Evolutionary conservation across 208 protist species (phyloP).

Genomic region (Trypanosomatidae sp.): DNA sequence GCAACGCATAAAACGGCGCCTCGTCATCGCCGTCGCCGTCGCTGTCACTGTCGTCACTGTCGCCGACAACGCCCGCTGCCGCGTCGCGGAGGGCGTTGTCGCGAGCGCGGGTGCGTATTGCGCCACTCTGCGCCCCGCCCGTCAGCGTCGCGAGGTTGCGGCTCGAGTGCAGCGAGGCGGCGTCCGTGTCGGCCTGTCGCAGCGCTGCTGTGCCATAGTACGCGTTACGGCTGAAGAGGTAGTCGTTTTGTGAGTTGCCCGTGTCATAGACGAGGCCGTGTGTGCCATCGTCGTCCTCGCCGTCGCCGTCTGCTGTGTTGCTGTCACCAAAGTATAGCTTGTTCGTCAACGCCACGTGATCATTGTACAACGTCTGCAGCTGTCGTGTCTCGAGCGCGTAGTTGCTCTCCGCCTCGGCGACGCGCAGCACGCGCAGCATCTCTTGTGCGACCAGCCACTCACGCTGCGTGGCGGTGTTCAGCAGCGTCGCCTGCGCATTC

Average conservation of each 20-base stretch:
- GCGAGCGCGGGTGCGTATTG: background rate
- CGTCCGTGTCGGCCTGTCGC: too few species aligned
- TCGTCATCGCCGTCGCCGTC: background rate
- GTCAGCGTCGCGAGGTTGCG: too few species aligned
- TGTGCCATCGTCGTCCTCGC: background rate
- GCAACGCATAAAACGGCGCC: too few species aligned
- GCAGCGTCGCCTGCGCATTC: background rate
- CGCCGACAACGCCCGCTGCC: background rate
- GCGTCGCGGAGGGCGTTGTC: background rate
- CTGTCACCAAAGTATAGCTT: conserved; percentile 1
- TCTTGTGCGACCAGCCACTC: conserved; percentile 5
- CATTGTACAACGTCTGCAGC: background rate
- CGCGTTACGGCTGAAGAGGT: background rate
- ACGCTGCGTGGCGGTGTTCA: conserved; percentile 3
- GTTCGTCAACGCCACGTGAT: background rate
- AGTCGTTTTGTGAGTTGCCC: background rate
- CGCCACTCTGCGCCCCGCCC: background rate
- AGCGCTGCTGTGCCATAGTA: background rate
- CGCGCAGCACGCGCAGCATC: conserved; percentile 1
- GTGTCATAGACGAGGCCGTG: too few species aligned
- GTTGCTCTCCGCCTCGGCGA: background rate
- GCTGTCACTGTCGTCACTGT: conserved; percentile 1
- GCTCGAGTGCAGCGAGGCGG: too few species aligned
- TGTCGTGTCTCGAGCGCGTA: background rate
- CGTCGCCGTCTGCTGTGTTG: background rate